These are phyloP conservation scores for Penicillium desertorum DNA, from an alignment of 495 filamentous ascomycete species.

Conservation along the genomic window DNA sequence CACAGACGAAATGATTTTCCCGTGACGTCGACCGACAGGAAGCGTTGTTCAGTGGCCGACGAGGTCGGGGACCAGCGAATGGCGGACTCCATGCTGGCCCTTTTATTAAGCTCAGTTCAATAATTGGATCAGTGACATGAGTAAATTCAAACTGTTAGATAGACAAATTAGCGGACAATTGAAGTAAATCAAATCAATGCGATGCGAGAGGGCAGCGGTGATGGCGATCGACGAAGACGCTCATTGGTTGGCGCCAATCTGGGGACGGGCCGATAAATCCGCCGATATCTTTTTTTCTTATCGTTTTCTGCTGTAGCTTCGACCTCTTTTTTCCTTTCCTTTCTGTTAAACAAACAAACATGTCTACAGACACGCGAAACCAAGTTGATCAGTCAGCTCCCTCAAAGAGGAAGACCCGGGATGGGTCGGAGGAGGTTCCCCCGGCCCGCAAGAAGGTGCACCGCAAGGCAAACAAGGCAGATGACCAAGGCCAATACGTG, in stretches of 20 bases:
- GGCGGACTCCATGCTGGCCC: constrained; percentile 58
- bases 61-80: constrained; percentile 91
- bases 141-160: neutral
- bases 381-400: constrained; percentile 16
- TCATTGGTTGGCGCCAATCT: constrained; percentile 35
- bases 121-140: constrained; percentile 6
- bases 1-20: constrained; percentile 79
- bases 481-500: constrained; percentile 16
- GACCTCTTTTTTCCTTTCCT: constrained; percentile 2
- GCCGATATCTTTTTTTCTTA: constrained; percentile 26
- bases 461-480: constrained; percentile 12
- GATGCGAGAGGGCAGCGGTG: constrained; percentile 23
- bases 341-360: constrained; percentile 1
- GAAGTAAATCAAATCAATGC: constrained; percentile 11
- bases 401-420: constrained; percentile 35
- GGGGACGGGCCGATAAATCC: constrained; percentile 35
- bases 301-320: constrained; percentile 20
- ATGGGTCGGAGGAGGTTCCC: constrained; percentile 26
- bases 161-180: constrained; percentile 16
- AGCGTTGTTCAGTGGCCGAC: constrained; percentile 60
- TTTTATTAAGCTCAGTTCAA: neutral
- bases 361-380: constrained; percentile 22
- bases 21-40: constrained; percentile 81
- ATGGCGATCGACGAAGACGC: constrained; percentile 19
- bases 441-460: constrained; percentile 28